These are phyloP conservation scores for Sugiyamaella japonica DNA, from an alignment of 1,139 yeast genomes.

Conservation along the genomic window DNA sequence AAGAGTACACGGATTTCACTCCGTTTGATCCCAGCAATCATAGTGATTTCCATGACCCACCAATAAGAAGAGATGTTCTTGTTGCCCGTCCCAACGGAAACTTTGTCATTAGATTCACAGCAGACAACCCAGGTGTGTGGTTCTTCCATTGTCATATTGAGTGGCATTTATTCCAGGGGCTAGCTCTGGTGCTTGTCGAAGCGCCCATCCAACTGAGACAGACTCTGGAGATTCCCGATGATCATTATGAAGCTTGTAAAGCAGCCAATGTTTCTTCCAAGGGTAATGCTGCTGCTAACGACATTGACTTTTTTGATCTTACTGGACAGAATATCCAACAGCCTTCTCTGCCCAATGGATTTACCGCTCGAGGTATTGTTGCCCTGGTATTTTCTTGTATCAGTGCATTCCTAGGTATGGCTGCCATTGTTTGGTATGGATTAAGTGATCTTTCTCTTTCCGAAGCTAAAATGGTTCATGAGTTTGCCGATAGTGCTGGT, in stretches of 20 bases:
- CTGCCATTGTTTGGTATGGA: constrained; percentile 77
- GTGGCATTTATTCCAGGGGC: constrained; percentile 91
- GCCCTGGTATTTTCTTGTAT: constrained; percentile 81
- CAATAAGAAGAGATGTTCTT: constrained; percentile 70
- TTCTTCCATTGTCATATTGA: constrained; percentile 93
- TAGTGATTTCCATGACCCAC: constrained; percentile 57
- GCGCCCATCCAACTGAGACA: constrained; percentile 65
- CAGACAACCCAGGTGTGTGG: constrained; percentile 91
- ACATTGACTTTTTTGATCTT: constrained; percentile 60
- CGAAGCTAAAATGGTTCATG: constrained; percentile 29
- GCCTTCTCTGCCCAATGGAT: constrained; percentile 71
- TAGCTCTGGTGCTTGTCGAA: constrained; percentile 71
- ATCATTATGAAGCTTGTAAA: constrained; percentile 62
- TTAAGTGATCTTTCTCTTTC: constrained; percentile 53
- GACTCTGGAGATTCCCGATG: constrained; percentile 50
- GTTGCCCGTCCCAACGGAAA: constrained; percentile 67
- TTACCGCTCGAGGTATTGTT: constrained; percentile 86
- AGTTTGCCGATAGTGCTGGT: constrained; percentile 28
- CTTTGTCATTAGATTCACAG: constrained; percentile 62
- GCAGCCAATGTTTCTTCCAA: constrained; percentile 49
- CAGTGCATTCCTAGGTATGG: constrained; percentile 77
- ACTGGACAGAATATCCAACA: constrained; percentile 70
- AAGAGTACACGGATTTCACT: constrained; percentile 50
- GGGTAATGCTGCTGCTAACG: constrained; percentile 90
- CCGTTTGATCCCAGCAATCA: constrained; percentile 53